Conservation (phyloP, 495 filamentous ascomycete genomes). For the Immersiella caudata region DNA sequence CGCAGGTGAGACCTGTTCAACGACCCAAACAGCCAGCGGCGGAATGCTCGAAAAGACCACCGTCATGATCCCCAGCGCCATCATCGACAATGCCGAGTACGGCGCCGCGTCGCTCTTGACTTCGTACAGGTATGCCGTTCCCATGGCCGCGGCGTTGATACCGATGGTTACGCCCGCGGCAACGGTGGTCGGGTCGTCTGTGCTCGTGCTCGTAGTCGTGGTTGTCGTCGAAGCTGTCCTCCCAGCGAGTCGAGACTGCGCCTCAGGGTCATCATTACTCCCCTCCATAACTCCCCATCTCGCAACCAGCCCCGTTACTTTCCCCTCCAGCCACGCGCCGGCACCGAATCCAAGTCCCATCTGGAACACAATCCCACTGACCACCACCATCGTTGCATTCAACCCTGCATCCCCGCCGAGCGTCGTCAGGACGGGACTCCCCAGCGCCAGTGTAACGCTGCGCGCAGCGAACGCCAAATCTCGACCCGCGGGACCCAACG, state of each 20-base stretch:
- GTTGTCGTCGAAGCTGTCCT: neutral
- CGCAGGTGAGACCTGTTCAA: conserved; percentile 22
- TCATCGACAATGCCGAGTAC: conserved; percentile 53
- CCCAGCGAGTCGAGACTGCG: neutral
- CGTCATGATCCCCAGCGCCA: conserved; percentile 50
- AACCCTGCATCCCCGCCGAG: conserved; percentile 46
- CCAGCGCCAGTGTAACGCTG: conserved; percentile 48
- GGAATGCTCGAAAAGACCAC: conserved; percentile 46
- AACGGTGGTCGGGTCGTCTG: conserved; percentile 36
- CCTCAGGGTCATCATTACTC: conserved; percentile 7
- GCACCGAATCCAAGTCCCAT: conserved; percentile 41
- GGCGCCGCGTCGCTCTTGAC: conserved; percentile 48
- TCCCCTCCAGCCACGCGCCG: conserved; percentile 41
- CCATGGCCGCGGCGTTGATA: conserved; percentile 56
- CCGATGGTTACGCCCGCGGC: conserved; percentile 51
- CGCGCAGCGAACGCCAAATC: conserved; percentile 49
- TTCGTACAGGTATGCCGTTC: conserved; percentile 52
- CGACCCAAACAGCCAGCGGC: conserved; percentile 34
- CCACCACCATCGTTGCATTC: conserved; percentile 49
- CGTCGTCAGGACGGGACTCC: conserved; percentile 41
- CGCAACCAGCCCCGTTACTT: conserved; percentile 13
- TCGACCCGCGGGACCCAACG: conserved; percentile 33
- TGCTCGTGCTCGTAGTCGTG: conserved; percentile 6
- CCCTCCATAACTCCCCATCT: neutral
- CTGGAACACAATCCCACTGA: conserved; percentile 51